These are phyloP conservation scores for Blastobotrys robertii DNA, from an alignment of 805 yeast genomes.

Conservation along the genomic window DNA sequence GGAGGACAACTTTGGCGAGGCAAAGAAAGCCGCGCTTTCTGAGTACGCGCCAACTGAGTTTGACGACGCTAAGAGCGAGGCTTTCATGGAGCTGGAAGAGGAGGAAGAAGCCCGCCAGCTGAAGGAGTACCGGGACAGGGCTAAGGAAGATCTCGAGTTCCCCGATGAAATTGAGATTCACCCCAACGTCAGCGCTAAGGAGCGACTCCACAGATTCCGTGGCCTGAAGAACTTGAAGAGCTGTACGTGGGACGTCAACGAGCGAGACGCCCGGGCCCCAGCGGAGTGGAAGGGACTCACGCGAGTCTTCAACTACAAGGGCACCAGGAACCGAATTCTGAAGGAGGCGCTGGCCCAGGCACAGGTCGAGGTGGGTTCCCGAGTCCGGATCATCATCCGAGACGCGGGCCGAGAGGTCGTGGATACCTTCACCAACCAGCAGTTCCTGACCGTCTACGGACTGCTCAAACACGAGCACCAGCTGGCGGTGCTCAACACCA, in stretches of 20 bases:
- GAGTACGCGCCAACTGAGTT: conserved; percentile 37
- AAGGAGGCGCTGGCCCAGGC: conserved; percentile 44
- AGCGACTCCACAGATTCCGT: conserved; percentile 67
- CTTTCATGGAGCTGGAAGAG: conserved; percentile 61
- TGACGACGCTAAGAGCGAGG: conserved; percentile 36
- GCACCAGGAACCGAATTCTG: conserved; percentile 56
- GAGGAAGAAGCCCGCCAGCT: conserved; percentile 82
- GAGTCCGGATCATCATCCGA: conserved; percentile 47
- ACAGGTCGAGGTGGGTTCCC: conserved; percentile 52
- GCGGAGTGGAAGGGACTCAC: conserved; percentile 65
- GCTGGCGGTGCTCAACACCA: conserved; percentile 69
- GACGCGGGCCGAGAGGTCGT: conserved; percentile 46
- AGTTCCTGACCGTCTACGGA: conserved; percentile 40
- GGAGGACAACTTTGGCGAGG: conserved; percentile 20
- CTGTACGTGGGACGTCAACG: conserved; percentile 83
- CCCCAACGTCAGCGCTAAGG: conserved; percentile 67
- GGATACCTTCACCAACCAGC: no score
- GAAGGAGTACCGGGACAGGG: conserved; percentile 54
- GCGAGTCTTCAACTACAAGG: conserved; percentile 65
- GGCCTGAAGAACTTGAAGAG: conserved; percentile 77
- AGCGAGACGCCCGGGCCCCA: conserved; percentile 67
- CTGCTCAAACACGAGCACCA: conserved; percentile 81
- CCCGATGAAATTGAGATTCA: conserved; percentile 90
- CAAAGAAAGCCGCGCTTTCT: conserved; percentile 7
- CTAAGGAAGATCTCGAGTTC: conserved; percentile 78